Evolutionary conservation across 202 grass and related monocot genomes (phyloP), one percentile per base, ranked within the genome.

Genomic region (Bolboschoenoplectus hybrid): DNA sequence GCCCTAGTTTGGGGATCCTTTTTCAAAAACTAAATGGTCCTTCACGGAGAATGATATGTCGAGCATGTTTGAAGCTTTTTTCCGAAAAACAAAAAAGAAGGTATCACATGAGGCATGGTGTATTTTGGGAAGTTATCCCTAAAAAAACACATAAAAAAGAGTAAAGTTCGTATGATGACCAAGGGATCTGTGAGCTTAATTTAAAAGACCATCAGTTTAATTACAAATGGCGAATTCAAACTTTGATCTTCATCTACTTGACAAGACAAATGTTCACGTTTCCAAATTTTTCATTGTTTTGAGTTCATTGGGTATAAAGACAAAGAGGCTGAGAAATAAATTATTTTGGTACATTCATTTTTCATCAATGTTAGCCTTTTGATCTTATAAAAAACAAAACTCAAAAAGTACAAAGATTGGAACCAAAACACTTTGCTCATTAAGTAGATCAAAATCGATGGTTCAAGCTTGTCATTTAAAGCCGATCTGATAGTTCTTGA

Each of bases 241-340:
- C 63, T 66, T 11, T 66, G 10, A 66, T 38, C 10, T 10, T 35
- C 62, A 66, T 66, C 63, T 66, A 36, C 32, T 35, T 66, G 34
- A 36, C 32, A 71, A 71, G 67, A 6, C 41, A 71, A 71, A 71
- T n/a, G 9, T 71, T 71, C 67, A 71, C 3, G 7, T 71, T 71
- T 71, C 41, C 67, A 43, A 46, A 46, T 3, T 44, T 45, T 45
- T 19, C 16, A 71, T 71, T 71, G n/a, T 71, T 38, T 71, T 66
- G 17, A 46, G 40, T 71, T 71, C 16, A 1, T 71, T 71, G 44
- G 44, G 16, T 45, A 71, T 3, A 65, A 53, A 45, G 67, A 71
- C 40, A 44, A 71, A 71, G 7, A 43, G 67, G 67, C 67, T 71
- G 67, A 71, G 36, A 45, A 71, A 17, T 71, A 71, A 19, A 19